Evolutionary conservation across 305 asterid species (phyloP).

Genomic region (Solanum aculeatissimum): DNA sequence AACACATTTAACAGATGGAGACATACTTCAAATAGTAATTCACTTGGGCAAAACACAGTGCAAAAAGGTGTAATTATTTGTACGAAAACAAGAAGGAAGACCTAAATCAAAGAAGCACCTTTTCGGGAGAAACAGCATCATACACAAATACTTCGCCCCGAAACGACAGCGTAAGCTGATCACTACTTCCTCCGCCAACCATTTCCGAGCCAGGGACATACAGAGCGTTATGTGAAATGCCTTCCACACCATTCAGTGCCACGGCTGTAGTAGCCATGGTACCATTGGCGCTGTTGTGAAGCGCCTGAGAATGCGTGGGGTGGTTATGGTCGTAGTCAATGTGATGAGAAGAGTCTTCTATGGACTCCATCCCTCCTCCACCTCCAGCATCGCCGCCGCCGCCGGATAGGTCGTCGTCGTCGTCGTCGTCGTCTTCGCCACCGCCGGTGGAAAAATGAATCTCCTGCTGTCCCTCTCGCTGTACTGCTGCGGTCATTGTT

Average conservation of each 20-base stretch:
- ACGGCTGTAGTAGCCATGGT: not conserved
- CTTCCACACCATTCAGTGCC: not conserved
- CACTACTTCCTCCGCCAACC: slow-evolving; percentile 35
- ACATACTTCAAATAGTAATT: not conserved
- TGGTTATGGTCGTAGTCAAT: not conserved
- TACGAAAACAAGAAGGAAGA: not conserved
- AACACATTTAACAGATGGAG: not conserved
- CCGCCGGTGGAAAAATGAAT: not conserved
- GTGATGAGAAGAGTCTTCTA: not conserved
- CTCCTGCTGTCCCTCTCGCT: not conserved
- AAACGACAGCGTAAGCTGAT: slow-evolving; percentile 92
- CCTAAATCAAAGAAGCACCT: slow-evolving; percentile 28
- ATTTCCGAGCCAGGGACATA: slow-evolving; percentile 39
- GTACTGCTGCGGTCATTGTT: not conserved
- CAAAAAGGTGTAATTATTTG: not conserved
- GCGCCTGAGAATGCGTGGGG: not conserved
- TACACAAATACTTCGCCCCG: slow-evolving; percentile 89
- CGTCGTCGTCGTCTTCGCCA: not conserved
- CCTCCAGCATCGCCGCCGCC: not conserved
- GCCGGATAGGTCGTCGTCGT: not conserved
- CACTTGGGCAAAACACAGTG: not conserved
- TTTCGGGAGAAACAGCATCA: slow-evolving; percentile 91
- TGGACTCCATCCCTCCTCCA: not conserved
- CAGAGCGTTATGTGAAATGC: slow-evolving; percentile 4
- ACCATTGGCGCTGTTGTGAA: not conserved